Conservation (phyloP, 345 rosid genomes). For the Rhizophora mangle region DNA sequence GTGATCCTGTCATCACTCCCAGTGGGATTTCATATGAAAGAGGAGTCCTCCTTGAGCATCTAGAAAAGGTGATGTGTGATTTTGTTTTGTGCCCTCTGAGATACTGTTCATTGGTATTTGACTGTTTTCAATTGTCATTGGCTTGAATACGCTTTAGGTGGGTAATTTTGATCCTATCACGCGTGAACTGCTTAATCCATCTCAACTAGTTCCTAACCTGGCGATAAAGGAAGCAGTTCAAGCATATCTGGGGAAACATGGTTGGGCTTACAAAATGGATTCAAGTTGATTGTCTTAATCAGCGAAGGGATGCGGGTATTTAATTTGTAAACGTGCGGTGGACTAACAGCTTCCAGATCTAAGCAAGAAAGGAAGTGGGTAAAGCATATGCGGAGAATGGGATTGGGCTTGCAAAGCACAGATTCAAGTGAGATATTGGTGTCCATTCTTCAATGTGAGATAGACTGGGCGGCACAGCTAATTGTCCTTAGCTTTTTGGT, state of each 20-base stretch:
- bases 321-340: background rate
- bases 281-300: constrained; percentile 10
- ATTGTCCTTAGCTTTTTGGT: background rate
- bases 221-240: constrained; percentile 88
- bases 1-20: constrained; percentile 88
- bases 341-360: too few relatives aligned
- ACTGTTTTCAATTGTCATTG: background rate
- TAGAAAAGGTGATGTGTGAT: constrained; percentile 52
- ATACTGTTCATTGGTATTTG: background rate
- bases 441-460: too few relatives aligned
- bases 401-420: too few relatives aligned
- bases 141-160: constrained; percentile 41
- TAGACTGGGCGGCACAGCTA: background rate
- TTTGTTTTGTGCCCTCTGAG: background rate
- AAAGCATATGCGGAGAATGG: too few relatives aligned
- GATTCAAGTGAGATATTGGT: too few relatives aligned
- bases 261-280: constrained; percentile 69
- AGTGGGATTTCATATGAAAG: constrained; percentile 89
- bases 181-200: constrained; percentile 48
- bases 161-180: constrained; percentile 90
- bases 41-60: constrained; percentile 80
- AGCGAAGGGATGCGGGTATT: background rate
- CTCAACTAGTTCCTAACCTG: constrained; percentile 65
- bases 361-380: too few relatives aligned
- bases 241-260: constrained; percentile 63